Base-by-base conservation (phyloP, 306 rosid genomes). In the Sphenostylis stenocarpa region DNA sequence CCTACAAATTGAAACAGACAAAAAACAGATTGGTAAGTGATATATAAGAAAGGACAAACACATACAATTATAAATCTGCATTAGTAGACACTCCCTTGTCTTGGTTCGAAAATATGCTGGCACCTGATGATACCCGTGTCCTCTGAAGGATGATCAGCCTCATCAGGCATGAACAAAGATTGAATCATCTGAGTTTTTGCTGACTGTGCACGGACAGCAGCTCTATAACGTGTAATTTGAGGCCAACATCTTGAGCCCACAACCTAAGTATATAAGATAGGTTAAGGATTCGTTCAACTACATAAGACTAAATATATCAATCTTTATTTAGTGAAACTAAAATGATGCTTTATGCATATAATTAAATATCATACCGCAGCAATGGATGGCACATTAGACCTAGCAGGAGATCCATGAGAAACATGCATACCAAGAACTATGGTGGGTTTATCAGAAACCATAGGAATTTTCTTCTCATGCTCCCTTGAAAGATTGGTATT, bases 371-470 rank as follows among this genome's bases (percentile, higher is more conserved):
- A 63, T 84, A 87, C 91, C 76, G 87, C 89, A 36, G 87, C 91
- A 48, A 87, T 76, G 24, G 91, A 87, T 1, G 89, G 88, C 5
- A 67, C 68, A 47, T 77, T 78, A 5, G 84, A 75, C n/a, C 67
- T 67, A 52, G 84, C 84, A 4, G 88, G 82, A 41, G 91, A 82
- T 85, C 82, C 1, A n/a, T n/a, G n/a, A n/a, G n/a, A n/a, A n/a
- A n/a, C n/a, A n/a, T n/a, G n/a, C n/a, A n/a, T n/a, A n/a, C 91
- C 91, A 12, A 87, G 63, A 66, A 87, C 78, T 29, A 87, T 41
- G n/a, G 91, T 87, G 13, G 87, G 85, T 2, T 6, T 13, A 49
- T 24, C 26, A 3, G 84, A 83, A 71, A 87, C 82, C 4, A 77
- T 2, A 10, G 87, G 87, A 10, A 87, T 74, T 3, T 73, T 47